These are phyloP conservation scores for Phlebiopsis flavidoalba DNA, from an alignment of 768 basidiomycete genomes.

Conservation along the genomic window DNA sequence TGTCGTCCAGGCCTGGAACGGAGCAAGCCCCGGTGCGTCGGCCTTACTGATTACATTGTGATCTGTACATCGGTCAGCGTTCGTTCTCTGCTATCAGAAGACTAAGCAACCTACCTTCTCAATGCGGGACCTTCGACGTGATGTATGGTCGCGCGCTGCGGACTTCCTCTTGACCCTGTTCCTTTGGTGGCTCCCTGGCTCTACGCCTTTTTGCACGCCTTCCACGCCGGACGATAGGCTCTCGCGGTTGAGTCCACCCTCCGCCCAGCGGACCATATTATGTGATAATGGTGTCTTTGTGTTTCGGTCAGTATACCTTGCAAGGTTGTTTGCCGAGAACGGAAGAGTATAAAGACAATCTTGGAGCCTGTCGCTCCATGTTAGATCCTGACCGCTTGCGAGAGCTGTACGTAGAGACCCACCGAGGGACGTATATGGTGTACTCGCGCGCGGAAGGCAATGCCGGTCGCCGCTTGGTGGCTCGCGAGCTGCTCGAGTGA, in stretches of 20 bases:
- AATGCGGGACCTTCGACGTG: constrained; percentile 84
- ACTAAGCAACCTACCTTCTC: constrained; percentile 49
- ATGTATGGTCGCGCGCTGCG: constrained; percentile 85
- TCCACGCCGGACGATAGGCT: constrained; percentile 89
- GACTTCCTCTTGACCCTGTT: constrained; percentile 39
- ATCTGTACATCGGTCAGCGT: constrained; percentile 11
- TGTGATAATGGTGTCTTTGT: constrained; percentile 63
- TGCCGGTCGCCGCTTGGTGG: constrained; percentile 60
- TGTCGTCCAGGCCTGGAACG: constrained; percentile 29
- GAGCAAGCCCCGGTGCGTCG: constrained; percentile 20
- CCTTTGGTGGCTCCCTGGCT: constrained; percentile 73
- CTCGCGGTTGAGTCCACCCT: constrained; percentile 70
- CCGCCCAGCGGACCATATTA: constrained; percentile 96
- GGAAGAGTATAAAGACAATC: constrained; percentile 89
- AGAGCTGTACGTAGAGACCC: not conserved
- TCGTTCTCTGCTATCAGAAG: not conserved
- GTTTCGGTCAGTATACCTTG: constrained; percentile 77
- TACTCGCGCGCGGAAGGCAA: constrained; percentile 83
- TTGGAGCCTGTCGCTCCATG: constrained; percentile 54
- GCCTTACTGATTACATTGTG: constrained; percentile 19
- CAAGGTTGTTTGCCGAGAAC: constrained; percentile 79
- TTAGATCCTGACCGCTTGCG: not conserved
- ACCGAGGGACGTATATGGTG: constrained; percentile 84
- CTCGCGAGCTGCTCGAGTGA: constrained; percentile 35
- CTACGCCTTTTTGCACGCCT: constrained; percentile 65